phyloP scores from a whole-genome alignment of 345 rosid genomes.

The Acer saccharum region DNA sequence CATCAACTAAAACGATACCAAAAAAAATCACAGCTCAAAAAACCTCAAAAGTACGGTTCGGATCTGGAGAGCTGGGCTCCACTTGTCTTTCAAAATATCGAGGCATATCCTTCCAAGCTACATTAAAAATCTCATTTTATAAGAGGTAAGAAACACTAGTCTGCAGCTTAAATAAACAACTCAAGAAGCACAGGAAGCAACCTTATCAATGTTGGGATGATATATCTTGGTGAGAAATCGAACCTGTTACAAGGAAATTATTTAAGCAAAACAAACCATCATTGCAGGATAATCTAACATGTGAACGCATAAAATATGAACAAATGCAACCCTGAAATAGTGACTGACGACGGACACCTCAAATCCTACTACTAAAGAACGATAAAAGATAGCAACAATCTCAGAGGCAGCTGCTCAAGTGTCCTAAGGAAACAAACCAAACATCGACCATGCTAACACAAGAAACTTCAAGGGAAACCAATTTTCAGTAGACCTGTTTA shows the following conservation, averaged over 20 bases:
- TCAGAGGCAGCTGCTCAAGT: neutral
- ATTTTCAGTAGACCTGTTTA: neutral
- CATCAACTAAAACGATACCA: too few species aligned
- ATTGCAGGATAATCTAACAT: neutral
- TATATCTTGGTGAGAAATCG: slow-evolving; percentile 98
- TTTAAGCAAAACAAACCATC: neutral
- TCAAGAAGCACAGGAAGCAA: slow-evolving; percentile 16
- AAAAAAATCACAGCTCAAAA: neutral
- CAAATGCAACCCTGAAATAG: neutral
- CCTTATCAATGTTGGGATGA: slow-evolving; percentile 99
- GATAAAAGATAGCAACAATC: neutral
- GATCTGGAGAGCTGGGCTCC: slow-evolving; percentile 99
- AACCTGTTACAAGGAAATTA: slow-evolving; percentile 57
- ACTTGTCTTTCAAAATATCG: slow-evolving; percentile 96
- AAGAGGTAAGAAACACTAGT: slow-evolving; percentile 10
- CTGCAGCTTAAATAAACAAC: neutral
- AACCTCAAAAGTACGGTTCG: slow-evolving; percentile 98
- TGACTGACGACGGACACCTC: neutral
- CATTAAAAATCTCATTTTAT: slow-evolving; percentile 12
- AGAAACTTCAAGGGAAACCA: neutral
- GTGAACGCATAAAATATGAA: neutral
- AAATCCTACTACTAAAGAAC: neutral
- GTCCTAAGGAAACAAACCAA: slow-evolving; percentile 5
- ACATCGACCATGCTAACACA: neutral
- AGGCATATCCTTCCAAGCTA: slow-evolving; percentile 99